Conservation (phyloP, 352 stramenopile species). For the Phytophthora aleatoria region DNA sequence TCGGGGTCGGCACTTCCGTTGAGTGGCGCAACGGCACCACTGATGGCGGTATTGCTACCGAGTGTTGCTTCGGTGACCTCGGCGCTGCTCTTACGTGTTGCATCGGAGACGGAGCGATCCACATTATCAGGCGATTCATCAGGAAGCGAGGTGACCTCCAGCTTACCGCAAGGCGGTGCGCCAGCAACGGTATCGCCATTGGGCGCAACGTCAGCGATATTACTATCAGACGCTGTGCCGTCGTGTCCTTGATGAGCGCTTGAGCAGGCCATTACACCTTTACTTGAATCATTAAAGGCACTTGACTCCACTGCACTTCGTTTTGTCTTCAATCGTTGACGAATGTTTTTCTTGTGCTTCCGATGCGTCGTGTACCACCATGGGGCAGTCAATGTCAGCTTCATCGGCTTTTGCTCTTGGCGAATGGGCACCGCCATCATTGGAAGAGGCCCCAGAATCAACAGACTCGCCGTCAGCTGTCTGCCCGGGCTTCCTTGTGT, state of each 20-base stretch:
- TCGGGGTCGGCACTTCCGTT: neutral
- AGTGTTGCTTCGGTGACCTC: neutral
- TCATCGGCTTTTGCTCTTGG: neutral
- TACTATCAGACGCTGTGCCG: neutral
- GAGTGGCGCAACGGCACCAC: neutral
- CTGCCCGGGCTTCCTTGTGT: neutral
- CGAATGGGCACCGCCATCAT: neutral
- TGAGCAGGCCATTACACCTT: neutral
- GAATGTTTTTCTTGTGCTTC: neutral
- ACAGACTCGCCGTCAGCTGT: neutral
- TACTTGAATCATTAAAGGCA: neutral
- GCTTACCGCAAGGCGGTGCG: neutral
- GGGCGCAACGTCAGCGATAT: neutral
- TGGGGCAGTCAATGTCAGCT: neutral
- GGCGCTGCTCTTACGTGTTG: neutral
- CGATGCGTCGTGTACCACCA: slow-evolving; percentile 10
- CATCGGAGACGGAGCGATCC: neutral
- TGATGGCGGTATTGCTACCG: neutral
- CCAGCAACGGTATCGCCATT: slow-evolving; percentile 2
- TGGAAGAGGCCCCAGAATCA: neutral
- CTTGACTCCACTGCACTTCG: slow-evolving; percentile 1
- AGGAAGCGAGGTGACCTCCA: neutral
- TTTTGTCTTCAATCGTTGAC: slow-evolving; percentile 3
- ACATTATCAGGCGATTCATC: neutral
- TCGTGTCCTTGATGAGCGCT: neutral